These are phyloP conservation scores for Pseudogymnoascus sp. DNA, from an alignment of 2,329 filamentous ascomycete species.

Conservation along the genomic window DNA sequence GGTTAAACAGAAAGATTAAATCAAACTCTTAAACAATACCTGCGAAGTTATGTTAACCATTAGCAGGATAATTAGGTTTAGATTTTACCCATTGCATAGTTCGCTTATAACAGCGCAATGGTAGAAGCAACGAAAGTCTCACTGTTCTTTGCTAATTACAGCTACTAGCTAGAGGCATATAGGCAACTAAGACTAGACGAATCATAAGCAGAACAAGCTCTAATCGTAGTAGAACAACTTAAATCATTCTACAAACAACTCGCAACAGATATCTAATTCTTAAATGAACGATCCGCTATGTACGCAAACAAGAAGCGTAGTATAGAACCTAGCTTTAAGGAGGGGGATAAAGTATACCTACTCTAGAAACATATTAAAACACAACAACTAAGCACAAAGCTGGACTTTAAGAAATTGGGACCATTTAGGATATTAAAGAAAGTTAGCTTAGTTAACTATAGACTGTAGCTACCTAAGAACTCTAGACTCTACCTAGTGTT, in stretches of 20 bases:
- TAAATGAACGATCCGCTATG: background rate
- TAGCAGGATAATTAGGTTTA: constrained; percentile 9
- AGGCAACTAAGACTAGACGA: background rate
- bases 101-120: constrained; percentile 10
- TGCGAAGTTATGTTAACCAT: constrained; percentile 11
- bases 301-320: background rate
- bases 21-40: constrained; percentile 10
- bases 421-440: background rate
- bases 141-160: constrained; percentile 8
- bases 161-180: background rate
- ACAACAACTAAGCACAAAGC: background rate
- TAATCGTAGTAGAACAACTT: background rate
- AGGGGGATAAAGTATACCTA: background rate
- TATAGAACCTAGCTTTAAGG: background rate
- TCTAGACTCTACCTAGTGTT: background rate
- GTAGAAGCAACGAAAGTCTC: background rate
- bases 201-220: no score
- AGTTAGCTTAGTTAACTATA: background rate
- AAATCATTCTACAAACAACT: background rate
- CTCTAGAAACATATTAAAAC: background rate
- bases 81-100: constrained; percentile 9
- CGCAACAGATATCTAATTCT: background rate
- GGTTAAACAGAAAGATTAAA: constrained; percentile 9
- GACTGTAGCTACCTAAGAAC: background rate
- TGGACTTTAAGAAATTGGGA: background rate